Evolutionary conservation across 345 rosid genomes (phyloP).

Genomic region (Eutrema yunnanense): DNA sequence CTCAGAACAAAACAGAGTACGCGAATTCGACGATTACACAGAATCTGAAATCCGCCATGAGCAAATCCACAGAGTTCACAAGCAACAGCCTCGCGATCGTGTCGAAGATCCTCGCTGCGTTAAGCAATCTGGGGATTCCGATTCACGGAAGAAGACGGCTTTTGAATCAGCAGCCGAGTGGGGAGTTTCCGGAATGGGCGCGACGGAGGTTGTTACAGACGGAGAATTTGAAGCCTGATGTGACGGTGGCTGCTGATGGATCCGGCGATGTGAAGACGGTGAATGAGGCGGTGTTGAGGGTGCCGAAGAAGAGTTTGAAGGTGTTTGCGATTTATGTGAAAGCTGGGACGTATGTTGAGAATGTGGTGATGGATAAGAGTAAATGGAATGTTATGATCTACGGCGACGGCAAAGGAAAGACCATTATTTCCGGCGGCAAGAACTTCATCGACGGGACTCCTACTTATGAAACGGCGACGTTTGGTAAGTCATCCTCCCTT

Average conservation of each 20-base stretch:
- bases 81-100: conserved; percentile 85
- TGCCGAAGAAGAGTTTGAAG: conserved; percentile 50
- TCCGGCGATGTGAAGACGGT: conserved; percentile 47
- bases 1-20: conserved; percentile 31
- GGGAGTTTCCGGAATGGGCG: conserved; percentile 52
- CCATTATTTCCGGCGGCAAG: conserved; percentile 49
- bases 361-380: conserved; percentile 58
- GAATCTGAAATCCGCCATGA: conserved; percentile 38
- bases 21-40: conserved; percentile 27
- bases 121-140: conserved; percentile 46
- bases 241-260: conserved; percentile 66
- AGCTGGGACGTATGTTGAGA: conserved; percentile 61
- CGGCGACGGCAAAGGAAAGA: conserved; percentile 62
- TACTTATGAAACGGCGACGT: conserved; percentile 69
- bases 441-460: conserved; percentile 74
- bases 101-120: conserved; percentile 42
- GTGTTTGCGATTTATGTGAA: conserved; percentile 68
- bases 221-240: conserved; percentile 27
- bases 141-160: conserved; percentile 49
- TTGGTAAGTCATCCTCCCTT: conserved; percentile 39
- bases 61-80: conserved; percentile 57
- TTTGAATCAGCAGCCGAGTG: not conserved
- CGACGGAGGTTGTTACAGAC: conserved; percentile 61
- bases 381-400: conserved; percentile 84
- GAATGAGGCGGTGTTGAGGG: conserved; percentile 42